Conservation (phyloP, 2,329 filamentous ascomycete genomes). For the Sporothrix pseudoabietina region DNA sequence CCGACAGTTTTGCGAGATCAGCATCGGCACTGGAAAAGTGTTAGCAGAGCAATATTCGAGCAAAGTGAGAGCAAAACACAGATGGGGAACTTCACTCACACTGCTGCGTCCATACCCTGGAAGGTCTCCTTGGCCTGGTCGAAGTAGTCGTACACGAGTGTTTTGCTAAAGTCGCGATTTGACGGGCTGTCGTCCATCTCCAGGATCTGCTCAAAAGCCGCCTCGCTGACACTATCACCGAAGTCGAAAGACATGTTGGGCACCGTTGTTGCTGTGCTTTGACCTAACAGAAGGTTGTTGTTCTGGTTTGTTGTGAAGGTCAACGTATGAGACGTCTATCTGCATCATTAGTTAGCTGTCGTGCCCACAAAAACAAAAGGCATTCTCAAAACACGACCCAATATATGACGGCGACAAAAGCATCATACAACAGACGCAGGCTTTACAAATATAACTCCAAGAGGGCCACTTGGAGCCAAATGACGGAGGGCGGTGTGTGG, state of each 20-base stretch:
- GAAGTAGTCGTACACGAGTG: conserved; percentile 91
- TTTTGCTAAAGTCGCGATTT: conserved; percentile 82
- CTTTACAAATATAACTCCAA: neutral
- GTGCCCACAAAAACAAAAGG: neutral
- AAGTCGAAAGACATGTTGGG: conserved; percentile 60
- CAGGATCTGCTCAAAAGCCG: conserved; percentile 90
- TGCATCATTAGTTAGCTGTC: neutral
- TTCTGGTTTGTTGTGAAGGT: neutral
- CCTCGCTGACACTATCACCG: conserved; percentile 73
- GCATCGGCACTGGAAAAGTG: conserved; percentile 40
- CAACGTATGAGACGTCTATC: neutral
- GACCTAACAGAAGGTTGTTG: neutral
- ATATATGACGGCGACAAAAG: no score
- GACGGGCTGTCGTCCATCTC: conserved; percentile 95
- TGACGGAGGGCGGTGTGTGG: neutral
- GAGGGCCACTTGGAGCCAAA: neutral
- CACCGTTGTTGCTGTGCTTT: neutral
- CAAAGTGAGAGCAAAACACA: neutral
- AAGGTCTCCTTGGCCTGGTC: conserved; percentile 89
- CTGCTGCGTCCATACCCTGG: conserved; percentile 73
- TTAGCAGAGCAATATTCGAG: neutral
- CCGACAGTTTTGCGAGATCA: conserved; percentile 73
- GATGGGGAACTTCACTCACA: conserved; percentile 62
- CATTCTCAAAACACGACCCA: neutral
- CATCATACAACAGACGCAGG: neutral